These are phyloP conservation scores for Entelexis paramagnoliae DNA, from an alignment of 1,139 yeast species.

Conservation along the genomic window DNA sequence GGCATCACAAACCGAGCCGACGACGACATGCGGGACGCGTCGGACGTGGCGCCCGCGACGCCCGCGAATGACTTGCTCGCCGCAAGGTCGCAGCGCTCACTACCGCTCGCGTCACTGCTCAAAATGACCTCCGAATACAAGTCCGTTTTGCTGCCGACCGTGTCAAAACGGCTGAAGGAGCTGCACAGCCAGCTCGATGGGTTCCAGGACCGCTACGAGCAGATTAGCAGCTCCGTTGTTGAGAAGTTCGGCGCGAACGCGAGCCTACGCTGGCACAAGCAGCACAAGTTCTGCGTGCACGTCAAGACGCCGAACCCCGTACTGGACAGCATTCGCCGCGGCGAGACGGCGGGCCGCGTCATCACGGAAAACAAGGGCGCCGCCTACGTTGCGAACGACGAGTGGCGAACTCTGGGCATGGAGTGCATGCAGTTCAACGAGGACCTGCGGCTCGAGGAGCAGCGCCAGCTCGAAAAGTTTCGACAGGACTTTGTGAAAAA, in stretches of 20 bases:
- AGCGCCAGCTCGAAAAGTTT: slow-evolving; percentile 37
- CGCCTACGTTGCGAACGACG: slow-evolving; percentile 14
- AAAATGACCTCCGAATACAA: slow-evolving; percentile 8
- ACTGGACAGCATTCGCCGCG: neutral
- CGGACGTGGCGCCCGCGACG: no score
- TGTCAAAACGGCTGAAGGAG: slow-evolving; percentile 25
- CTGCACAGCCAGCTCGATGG: slow-evolving; percentile 24
- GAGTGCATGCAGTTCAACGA: slow-evolving; percentile 19
- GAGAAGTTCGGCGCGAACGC: slow-evolving; percentile 22
- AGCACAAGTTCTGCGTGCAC: slow-evolving; percentile 29
- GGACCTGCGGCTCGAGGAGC: slow-evolving; percentile 37
- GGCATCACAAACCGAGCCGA: neutral
- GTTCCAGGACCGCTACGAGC: slow-evolving; percentile 22
- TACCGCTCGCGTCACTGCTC: neutral
- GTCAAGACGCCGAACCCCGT: slow-evolving; percentile 14
- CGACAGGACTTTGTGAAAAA: slow-evolving; percentile 34
- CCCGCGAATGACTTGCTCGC: neutral
- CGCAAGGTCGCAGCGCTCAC: neutral
- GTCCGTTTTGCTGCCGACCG: slow-evolving; percentile 24
- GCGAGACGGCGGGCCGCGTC: neutral
- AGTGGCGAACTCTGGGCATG: slow-evolving; percentile 22
- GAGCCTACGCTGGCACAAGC: slow-evolving; percentile 32
- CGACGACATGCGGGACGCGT: no score
- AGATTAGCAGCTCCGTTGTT: slow-evolving; percentile 24
- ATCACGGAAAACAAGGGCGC: slow-evolving; percentile 24